A percentile compares a stretch with the other conserved stretches of the same genome.
Evolutionary conservation across 73 alveolate species (phyloP).

Genomic region (Paramecium octaurelia): DNA sequence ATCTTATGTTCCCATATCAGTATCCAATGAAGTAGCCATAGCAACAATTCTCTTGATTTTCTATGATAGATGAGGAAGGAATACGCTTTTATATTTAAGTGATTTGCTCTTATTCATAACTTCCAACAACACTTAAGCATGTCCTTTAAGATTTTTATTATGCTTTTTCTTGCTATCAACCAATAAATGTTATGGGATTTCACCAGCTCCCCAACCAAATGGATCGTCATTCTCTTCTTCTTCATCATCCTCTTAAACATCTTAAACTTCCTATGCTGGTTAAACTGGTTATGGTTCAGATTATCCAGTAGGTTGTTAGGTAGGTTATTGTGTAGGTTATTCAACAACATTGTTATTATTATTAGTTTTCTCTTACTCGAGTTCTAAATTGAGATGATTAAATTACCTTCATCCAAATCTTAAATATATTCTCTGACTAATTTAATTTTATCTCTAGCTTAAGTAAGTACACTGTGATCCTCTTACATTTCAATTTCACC

Average conservation of each 20-base stretch:
- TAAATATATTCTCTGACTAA: neutral
- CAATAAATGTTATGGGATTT: neutral
- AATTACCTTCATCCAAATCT: neutral
- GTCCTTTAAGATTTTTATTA: neutral
- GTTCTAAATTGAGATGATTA: neutral
- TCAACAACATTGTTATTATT: neutral
- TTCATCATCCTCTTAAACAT: neutral
- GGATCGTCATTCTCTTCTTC: constrained; percentile 42
- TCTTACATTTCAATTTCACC: constrained; percentile 17
- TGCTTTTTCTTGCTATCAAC: neutral
- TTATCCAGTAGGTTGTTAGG: neutral
- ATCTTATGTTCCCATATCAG: constrained; percentile 4
- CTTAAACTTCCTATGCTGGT: neutral
- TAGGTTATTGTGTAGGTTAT: neutral
- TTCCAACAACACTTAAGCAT: neutral
- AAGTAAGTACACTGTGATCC: neutral
- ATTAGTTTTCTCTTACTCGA: neutral
- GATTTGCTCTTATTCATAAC: constrained; percentile 18
- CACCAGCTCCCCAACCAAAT: constrained; percentile 54
- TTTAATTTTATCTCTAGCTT: constrained; percentile 33
- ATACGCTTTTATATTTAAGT: neutral
- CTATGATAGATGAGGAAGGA: neutral
- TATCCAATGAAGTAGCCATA: constrained; percentile 11
- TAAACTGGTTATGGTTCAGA: neutral
- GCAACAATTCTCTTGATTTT: neutral